Percentiles rank a stretch among this genome's conserved stretches.
Evolutionary conservation across 2,329 filamentous ascomycete species (phyloP).

Genomic region (Neonectria hederae): DNA sequence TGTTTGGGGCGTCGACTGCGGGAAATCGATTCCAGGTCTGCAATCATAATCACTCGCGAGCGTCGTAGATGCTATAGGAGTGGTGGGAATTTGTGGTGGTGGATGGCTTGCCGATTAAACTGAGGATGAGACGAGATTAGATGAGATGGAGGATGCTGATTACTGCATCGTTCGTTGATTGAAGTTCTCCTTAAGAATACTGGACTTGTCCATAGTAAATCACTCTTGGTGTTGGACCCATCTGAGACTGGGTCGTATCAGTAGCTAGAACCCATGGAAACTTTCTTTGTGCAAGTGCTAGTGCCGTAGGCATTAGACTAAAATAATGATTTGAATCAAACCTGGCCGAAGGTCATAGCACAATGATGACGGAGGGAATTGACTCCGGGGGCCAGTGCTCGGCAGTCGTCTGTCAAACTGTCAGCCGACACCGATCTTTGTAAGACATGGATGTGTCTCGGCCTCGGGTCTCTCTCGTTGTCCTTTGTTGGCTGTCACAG

Average conservation of each 20-base stretch:
- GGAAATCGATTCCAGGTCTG: constrained; percentile 19
- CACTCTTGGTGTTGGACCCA: constrained; percentile 9
- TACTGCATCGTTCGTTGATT: background rate
- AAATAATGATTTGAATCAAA: background rate
- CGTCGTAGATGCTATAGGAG: constrained; percentile 8
- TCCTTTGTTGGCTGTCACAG: background rate
- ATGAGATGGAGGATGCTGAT: background rate
- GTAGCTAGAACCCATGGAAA: constrained; percentile 8
- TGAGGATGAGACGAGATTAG: constrained; percentile 16
- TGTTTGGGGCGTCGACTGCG: constrained; percentile 26
- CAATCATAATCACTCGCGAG: constrained; percentile 25
- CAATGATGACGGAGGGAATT: background rate
- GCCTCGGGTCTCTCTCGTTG: background rate
- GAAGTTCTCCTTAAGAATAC: background rate
- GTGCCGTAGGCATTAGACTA: background rate
- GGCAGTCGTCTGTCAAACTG: background rate
- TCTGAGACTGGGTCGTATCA: constrained; percentile 2
- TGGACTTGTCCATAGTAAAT: background rate
- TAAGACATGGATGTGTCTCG: constrained; percentile 4
- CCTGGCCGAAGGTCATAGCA: background rate
- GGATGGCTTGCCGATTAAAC: constrained; percentile 9
- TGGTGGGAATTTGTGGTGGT: background rate
- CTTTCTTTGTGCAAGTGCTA: constrained; percentile 22
- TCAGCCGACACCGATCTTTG: constrained; percentile 8
- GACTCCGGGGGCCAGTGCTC: background rate